A percentile compares a stretch with the other conserved stretches of the same genome.
phyloP scores from a whole-genome alignment of 2,329 filamentous ascomycete species.

The Botrytis pseudocinerea region DNA sequence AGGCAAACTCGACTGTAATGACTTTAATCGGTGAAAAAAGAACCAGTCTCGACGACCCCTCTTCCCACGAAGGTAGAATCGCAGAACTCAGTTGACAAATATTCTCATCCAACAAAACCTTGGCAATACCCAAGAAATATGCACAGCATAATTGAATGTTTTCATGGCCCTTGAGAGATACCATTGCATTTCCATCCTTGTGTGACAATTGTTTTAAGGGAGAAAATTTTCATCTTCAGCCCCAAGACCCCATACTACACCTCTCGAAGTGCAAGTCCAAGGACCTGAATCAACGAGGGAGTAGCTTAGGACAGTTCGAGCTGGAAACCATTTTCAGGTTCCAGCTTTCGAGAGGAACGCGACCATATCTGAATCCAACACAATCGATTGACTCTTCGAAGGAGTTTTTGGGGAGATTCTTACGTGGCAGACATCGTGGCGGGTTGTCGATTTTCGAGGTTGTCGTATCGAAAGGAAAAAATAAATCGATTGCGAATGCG shows the following conservation, averaged over 20 bases:
- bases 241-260: slow-evolving; percentile 72
- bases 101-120: slow-evolving; percentile 80
- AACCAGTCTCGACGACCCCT: slow-evolving; percentile 35
- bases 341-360: slow-evolving; percentile 75
- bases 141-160: slow-evolving; percentile 37
- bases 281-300: slow-evolving; percentile 57
- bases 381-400: slow-evolving; percentile 36
- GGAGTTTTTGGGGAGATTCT: slow-evolving; percentile 28
- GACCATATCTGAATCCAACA: slow-evolving; percentile 58
- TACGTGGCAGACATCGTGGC: slow-evolving; percentile 55
- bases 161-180: slow-evolving; percentile 29
- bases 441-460: slow-evolving; percentile 44
- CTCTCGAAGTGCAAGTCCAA: slow-evolving; percentile 57
- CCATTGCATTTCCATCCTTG: slow-evolving; percentile 39
- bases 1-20: slow-evolving; percentile 76
- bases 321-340: slow-evolving; percentile 56
- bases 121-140: slow-evolving; percentile 53
- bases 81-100: slow-evolving; percentile 34
- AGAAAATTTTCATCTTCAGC: slow-evolving; percentile 68
- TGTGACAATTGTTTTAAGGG: slow-evolving; percentile 74
- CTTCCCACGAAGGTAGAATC: slow-evolving; percentile 28
- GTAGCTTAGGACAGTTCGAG: slow-evolving; percentile 72
- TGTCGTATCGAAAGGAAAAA: slow-evolving; percentile 33
- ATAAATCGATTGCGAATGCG: not conserved
- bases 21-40: slow-evolving; percentile 74